These are phyloP conservation scores for Sporothrix sp. DNA, from an alignment of 2,329 filamentous ascomycete genomes.

Conservation along the genomic window DNA sequence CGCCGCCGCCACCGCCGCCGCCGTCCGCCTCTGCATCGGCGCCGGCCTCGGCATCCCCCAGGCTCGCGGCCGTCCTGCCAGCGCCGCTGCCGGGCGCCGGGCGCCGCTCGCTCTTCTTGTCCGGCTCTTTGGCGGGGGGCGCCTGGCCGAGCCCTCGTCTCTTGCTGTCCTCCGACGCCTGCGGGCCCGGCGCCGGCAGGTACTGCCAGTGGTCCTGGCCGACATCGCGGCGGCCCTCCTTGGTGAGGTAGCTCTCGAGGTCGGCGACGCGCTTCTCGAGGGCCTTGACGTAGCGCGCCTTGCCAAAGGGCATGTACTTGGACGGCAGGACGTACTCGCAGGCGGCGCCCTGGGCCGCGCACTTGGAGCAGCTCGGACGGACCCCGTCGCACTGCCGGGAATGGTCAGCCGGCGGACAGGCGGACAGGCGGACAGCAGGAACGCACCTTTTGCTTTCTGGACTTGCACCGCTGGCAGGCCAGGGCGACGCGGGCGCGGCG, in stretches of 20 bases:
- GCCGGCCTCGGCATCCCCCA: neutral
- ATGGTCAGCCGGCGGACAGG: no score
- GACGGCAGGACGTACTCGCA: constrained; percentile 4
- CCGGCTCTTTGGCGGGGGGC: neutral
- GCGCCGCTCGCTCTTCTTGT: neutral
- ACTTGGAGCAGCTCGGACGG: constrained; percentile 5
- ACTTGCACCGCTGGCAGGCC: constrained; percentile 9
- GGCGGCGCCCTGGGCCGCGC: neutral
- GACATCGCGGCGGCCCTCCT: constrained; percentile 1
- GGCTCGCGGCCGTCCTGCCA: constrained; percentile 1
- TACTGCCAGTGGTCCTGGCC: neutral
- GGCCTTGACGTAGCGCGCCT: constrained; percentile 8
- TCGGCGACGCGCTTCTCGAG: constrained; percentile 7
- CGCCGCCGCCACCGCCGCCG: neutral
- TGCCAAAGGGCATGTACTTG: constrained; percentile 3
- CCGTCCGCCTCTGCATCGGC: neutral
- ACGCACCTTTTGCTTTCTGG: constrained; percentile 2
- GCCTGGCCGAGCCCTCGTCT: neutral
- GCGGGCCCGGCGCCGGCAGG: neutral
- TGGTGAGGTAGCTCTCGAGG: constrained; percentile 6
- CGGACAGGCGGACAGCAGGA: no score
- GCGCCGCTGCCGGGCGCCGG: neutral
- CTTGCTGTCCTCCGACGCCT: neutral
- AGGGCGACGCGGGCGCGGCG: constrained; percentile 7
- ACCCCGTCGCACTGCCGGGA: neutral